Conservation (phyloP, 1,284 basidiomycete species). For the Singerocomus rubriflavus region DNA sequence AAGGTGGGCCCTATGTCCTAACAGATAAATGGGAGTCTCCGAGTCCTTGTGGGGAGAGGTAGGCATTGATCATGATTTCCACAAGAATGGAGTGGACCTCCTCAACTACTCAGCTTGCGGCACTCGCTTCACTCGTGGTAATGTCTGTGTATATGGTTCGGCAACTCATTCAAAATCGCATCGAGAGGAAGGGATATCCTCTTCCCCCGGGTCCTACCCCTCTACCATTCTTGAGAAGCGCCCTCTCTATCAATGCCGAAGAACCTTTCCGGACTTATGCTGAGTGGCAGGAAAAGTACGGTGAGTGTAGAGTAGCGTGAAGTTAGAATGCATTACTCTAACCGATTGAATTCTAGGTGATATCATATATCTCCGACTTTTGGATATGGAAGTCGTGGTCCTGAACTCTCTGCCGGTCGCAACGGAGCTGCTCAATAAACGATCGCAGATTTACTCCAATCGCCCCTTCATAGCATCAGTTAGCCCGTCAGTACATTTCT, state of each 20-base stretch:
- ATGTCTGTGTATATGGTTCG: not conserved
- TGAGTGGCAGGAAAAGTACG: constrained; percentile 13
- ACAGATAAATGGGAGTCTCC: too few relatives aligned
- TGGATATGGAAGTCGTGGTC: constrained; percentile 11
- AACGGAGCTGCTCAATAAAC: constrained; percentile 13
- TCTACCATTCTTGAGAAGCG: constrained; percentile 14
- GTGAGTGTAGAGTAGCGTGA: not conserved
- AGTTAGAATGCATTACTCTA: not conserved
- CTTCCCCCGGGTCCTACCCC: constrained; percentile 11
- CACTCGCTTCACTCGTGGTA: not conserved
- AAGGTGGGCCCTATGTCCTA: too few relatives aligned
- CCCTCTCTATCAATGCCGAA: not conserved
- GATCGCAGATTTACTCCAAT: constrained; percentile 18
- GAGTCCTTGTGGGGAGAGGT: too few relatives aligned
- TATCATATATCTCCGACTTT: constrained; percentile 11
- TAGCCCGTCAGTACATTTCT: constrained; percentile 1
- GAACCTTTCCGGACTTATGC: constrained; percentile 15
- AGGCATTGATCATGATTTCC: too few relatives aligned
- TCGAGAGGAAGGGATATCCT: not conserved
- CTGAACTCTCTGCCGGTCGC: constrained; percentile 6
- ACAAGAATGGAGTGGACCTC: too few relatives aligned
- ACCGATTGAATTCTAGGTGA: constrained; percentile 4
- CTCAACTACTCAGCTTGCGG: not conserved
- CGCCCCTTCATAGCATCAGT: constrained; percentile 11
- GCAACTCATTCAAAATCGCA: not conserved